These are phyloP conservation scores for Poa pratensis DNA, from an alignment of 176 grass and related monocot species.

Conservation along the genomic window DNA sequence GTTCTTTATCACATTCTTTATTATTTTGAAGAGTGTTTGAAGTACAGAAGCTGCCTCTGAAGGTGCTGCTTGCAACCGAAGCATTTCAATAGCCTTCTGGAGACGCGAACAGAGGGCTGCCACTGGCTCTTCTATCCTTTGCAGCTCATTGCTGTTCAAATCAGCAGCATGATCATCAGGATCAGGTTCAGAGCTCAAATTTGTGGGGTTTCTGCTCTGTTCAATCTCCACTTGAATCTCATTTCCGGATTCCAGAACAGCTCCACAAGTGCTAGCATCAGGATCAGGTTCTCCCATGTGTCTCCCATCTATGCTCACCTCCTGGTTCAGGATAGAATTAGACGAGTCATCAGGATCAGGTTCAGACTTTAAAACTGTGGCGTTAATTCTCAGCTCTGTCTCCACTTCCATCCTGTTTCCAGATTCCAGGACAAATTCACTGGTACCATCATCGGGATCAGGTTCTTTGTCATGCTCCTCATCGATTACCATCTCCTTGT, in stretches of 20 bases:
- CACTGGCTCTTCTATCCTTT: slow-evolving; percentile 76
- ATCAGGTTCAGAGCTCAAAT: slow-evolving; percentile 51
- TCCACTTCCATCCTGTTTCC: slow-evolving; percentile 47
- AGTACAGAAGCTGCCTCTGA: slow-evolving; percentile 60
- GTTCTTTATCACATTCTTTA: slow-evolving; percentile 91
- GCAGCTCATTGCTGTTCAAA: slow-evolving; percentile 59
- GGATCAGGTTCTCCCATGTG: slow-evolving; percentile 46
- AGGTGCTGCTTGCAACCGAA: slow-evolving; percentile 66
- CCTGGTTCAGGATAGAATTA: slow-evolving; percentile 42
- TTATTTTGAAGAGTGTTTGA: slow-evolving; percentile 88
- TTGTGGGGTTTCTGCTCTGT: background rate
- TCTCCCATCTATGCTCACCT: slow-evolving; percentile 27
- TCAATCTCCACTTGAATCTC: slow-evolving; percentile 33
- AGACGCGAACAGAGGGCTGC: slow-evolving; percentile 60
- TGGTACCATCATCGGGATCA: slow-evolving; percentile 47
- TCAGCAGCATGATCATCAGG: slow-evolving; percentile 45
- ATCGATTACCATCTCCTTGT: slow-evolving; percentile 3
- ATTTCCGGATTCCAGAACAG: slow-evolving; percentile 26
- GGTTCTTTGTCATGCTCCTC: slow-evolving; percentile 35
- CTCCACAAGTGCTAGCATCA: slow-evolving; percentile 41
- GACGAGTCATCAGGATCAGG: slow-evolving; percentile 56
- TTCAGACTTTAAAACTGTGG: slow-evolving; percentile 36
- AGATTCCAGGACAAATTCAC: slow-evolving; percentile 31
- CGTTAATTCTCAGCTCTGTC: slow-evolving; percentile 16
- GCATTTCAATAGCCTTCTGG: slow-evolving; percentile 65